phyloP scores from a whole-genome alignment of 2,329 filamentous ascomycete genomes.

The Arachnomyces sp. region DNA sequence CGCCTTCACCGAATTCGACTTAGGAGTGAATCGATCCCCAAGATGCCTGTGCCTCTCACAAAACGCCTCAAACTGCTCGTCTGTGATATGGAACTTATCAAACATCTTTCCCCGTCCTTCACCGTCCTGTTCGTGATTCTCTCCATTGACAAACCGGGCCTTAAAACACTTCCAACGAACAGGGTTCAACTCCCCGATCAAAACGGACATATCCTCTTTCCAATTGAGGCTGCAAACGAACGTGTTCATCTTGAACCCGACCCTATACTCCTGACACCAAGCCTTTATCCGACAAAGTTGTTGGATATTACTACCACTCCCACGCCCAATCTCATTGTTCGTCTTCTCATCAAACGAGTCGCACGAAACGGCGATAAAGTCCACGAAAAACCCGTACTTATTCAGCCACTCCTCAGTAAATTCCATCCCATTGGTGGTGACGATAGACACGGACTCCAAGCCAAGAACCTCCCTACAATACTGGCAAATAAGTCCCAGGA shows the following conservation, averaged over 20 bases:
- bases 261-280: conserved; percentile 39
- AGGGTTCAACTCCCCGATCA: conserved; percentile 34
- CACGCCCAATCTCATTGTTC: conserved; percentile 44
- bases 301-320: conserved; percentile 38
- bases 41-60: conserved; percentile 21
- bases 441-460: conserved; percentile 46
- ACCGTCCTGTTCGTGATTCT: conserved; percentile 39
- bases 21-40: conserved; percentile 35
- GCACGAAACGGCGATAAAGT: conserved; percentile 47
- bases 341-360: conserved; percentile 45
- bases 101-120: conserved; percentile 14
- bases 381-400: conserved; percentile 35
- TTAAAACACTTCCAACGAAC: conserved; percentile 51
- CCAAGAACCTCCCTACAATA: conserved; percentile 42
- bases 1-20: conserved; percentile 44
- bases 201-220: conserved; percentile 40
- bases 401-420: conserved; percentile 37
- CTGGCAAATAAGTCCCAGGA: conserved; percentile 35
- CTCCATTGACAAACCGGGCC: conserved; percentile 41
- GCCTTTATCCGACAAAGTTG: conserved; percentile 35
- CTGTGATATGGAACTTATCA: conserved; percentile 38
- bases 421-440: conserved; percentile 45
- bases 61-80: conserved; percentile 40
- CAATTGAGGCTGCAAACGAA: conserved; percentile 43
- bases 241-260: conserved; percentile 52